These are phyloP conservation scores for Cucurbitaria berberidis DNA, from an alignment of 2,329 filamentous ascomycete genomes.

Conservation along the genomic window DNA sequence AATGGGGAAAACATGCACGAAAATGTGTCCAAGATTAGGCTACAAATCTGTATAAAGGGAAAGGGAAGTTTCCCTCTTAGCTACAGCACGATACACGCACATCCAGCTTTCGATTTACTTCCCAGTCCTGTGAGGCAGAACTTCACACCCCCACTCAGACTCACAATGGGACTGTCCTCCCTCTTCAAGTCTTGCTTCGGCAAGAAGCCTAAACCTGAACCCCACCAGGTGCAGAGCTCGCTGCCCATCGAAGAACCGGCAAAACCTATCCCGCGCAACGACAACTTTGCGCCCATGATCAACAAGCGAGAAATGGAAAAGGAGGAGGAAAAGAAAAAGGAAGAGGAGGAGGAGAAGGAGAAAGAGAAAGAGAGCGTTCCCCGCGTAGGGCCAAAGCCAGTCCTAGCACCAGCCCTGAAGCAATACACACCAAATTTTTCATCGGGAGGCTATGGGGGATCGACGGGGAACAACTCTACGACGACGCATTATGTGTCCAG, in stretches of 20 bases:
- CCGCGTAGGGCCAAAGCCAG: too few relatives aligned
- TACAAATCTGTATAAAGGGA: not conserved
- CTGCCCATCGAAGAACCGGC: not conserved
- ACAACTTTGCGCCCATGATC: too few relatives aligned
- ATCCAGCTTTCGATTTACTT: too few relatives aligned
- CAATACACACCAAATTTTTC: not conserved
- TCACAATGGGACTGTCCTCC: constrained; percentile 2
- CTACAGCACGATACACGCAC: too few relatives aligned
- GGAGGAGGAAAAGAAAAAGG: not conserved
- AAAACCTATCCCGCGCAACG: not conserved
- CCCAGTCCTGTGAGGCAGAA: not conserved
- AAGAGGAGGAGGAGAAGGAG: not conserved
- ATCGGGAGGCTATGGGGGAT: not conserved
- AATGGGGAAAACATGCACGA: not conserved
- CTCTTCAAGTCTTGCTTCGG: constrained; percentile 7
- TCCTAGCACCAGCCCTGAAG: not conserved
- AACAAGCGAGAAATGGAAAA: not conserved
- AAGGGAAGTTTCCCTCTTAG: too few relatives aligned
- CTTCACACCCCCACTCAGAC: not conserved
- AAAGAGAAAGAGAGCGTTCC: too few relatives aligned
- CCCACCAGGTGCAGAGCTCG: not conserved
- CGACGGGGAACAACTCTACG: not conserved
- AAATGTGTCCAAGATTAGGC: not conserved
- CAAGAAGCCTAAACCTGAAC: not conserved
- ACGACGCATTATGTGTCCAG: not conserved